These are phyloP conservation scores for Zymoseptoria crescenta DNA, from an alignment of 2,329 filamentous ascomycete genomes.

Conservation along the genomic window DNA sequence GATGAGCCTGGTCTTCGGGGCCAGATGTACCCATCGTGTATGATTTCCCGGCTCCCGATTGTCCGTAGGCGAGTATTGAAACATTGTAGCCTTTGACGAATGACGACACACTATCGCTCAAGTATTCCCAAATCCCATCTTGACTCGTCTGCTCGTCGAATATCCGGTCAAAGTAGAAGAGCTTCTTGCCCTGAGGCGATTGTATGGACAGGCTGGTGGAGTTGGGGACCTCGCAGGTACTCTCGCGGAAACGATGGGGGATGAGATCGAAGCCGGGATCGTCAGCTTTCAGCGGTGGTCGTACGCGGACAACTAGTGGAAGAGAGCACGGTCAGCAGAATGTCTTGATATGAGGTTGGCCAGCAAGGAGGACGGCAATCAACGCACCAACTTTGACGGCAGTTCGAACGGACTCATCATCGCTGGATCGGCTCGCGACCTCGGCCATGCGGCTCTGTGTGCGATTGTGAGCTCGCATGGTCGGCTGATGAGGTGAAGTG, in stretches of 20 bases:
- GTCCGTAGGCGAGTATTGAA: conserved; percentile 90
- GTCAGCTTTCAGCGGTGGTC: conserved; percentile 70
- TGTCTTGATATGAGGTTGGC: background rate
- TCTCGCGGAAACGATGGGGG: conserved; percentile 86
- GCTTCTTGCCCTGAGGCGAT: conserved; percentile 81
- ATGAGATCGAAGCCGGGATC: conserved; percentile 94
- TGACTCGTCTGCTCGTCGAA: conserved; percentile 78
- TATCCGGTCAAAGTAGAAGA: conserved; percentile 94
- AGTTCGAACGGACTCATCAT: conserved; percentile 15
- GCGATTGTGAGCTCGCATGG: conserved; percentile 8
- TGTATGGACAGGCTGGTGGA: conserved; percentile 82
- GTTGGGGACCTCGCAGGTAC: conserved; percentile 84
- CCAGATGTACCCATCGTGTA: conserved; percentile 98
- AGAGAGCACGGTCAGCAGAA: conserved; percentile 7
- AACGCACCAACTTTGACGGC: conserved; percentile 20
- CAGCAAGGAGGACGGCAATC: too few species aligned
- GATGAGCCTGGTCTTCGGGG: conserved; percentile 51
- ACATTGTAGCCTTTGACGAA: conserved; percentile 98
- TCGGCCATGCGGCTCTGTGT: conserved; percentile 15
- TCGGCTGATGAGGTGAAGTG: background rate
- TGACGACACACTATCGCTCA: conserved; percentile 79
- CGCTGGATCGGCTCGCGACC: conserved; percentile 12
- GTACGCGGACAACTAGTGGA: conserved; percentile 73
- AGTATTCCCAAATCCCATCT: conserved; percentile 88
- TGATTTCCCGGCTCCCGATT: conserved; percentile 95